A percentile compares a stretch with the other conserved stretches of the same genome.
Conservation (phyloP, 441 rosid genomes). For the Adansonia gregorii region DNA sequence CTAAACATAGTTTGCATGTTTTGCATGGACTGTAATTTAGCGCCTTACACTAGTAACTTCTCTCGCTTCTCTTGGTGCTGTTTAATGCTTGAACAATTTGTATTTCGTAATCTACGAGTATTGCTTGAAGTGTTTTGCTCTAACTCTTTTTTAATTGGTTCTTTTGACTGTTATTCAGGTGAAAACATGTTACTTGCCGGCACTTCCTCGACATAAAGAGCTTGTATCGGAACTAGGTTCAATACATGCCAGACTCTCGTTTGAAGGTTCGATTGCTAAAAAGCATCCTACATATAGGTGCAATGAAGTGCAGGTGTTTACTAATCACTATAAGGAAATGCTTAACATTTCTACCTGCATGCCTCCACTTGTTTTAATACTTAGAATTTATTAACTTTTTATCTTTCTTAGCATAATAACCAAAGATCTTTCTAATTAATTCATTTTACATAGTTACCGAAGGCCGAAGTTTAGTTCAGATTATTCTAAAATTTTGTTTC, state of each 20-base stretch:
- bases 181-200: constrained; percentile 62
- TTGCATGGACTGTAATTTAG: background rate
- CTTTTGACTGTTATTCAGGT: constrained; percentile 44
- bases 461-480: background rate
- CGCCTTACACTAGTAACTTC: background rate
- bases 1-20: constrained; percentile 11
- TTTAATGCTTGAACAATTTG: background rate
- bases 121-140: constrained; percentile 7
- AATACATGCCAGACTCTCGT: constrained; percentile 62
- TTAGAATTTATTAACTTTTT: background rate
- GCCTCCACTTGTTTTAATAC: background rate
- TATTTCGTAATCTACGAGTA: constrained; percentile 3
- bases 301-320: constrained; percentile 79
- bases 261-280: constrained; percentile 58
- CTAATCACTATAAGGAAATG: constrained; percentile 25
- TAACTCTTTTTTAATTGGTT: background rate
- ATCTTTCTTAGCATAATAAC: background rate
- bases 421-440: background rate
- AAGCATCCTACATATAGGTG: constrained; percentile 83
- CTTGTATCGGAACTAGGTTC: constrained; percentile 80
- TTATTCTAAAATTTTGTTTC: background rate
- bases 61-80: background rate
- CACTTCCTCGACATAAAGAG: constrained; percentile 74
- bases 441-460: background rate
- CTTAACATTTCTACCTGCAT: constrained; percentile 8